phyloP scores from a whole-genome alignment of 2,329 filamentous ascomycete species.

The Ilyonectria mors-panacis region DNA sequence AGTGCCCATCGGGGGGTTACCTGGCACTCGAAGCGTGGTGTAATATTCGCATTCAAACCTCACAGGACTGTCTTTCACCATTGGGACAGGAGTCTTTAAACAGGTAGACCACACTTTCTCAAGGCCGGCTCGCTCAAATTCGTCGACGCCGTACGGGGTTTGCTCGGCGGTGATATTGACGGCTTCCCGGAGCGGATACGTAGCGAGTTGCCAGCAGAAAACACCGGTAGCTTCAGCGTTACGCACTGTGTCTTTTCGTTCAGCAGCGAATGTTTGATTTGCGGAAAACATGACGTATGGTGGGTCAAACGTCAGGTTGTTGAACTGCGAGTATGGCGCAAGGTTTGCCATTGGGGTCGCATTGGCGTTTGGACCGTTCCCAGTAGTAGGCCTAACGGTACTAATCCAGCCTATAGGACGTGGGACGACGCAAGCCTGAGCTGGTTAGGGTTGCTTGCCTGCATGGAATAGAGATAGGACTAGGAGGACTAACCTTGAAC shows the following conservation, averaged over 20 bases:
- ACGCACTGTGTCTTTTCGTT: constrained; percentile 23
- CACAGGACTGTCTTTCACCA: constrained; percentile 23
- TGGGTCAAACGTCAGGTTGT: constrained; percentile 24
- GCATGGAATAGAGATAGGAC: too few species aligned
- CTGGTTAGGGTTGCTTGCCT: not conserved
- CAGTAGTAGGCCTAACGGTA: constrained; percentile 4
- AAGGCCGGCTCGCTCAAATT: constrained; percentile 22
- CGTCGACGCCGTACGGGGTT: constrained; percentile 15
- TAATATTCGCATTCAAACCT: constrained; percentile 26
- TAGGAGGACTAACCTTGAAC: constrained; percentile 8
- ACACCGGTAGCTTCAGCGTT: constrained; percentile 23
- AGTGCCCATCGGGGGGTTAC: constrained; percentile 20
- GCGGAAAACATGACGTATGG: constrained; percentile 24
- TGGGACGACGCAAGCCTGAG: constrained; percentile 22
- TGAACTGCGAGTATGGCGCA: constrained; percentile 28
- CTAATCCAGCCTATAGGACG: constrained; percentile 27
- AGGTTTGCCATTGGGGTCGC: constrained; percentile 6
- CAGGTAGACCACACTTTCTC: constrained; percentile 18
- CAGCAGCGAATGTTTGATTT: not conserved
- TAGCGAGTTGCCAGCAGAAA: constrained; percentile 26
- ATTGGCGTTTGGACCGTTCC: not conserved
- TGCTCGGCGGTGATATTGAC: constrained; percentile 27
- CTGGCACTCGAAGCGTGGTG: constrained; percentile 14
- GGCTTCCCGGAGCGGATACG: constrained; percentile 15
- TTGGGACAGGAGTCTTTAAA: constrained; percentile 11